phyloP scores from a whole-genome alignment of 305 asterid species.

The Coffea humblotiana region DNA sequence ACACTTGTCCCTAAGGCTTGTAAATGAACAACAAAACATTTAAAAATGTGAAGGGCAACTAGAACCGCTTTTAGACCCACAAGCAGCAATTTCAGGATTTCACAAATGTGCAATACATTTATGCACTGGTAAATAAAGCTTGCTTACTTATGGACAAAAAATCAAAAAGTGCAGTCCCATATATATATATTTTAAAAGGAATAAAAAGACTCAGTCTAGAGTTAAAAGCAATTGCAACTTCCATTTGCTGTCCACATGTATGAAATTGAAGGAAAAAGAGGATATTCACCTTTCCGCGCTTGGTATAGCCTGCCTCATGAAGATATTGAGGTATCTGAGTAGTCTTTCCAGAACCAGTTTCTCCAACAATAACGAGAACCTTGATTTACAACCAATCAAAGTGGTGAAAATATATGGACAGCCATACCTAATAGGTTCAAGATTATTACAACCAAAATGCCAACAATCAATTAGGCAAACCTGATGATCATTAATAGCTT shows the following conservation, averaged over 20 bases:
- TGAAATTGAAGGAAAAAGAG: neutral
- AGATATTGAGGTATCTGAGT: slow-evolving; percentile 97
- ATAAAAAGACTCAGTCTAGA: neutral
- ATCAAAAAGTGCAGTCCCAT: neutral
- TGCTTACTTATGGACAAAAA: neutral
- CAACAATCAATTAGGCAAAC: slow-evolving; percentile 28
- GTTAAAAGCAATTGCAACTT: neutral
- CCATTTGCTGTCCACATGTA: neutral
- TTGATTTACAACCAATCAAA: slow-evolving; percentile 13
- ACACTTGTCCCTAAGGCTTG: neutral
- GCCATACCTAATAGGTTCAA: neutral
- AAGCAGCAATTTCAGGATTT: neutral
- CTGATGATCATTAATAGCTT: slow-evolving; percentile 62
- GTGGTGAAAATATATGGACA: neutral
- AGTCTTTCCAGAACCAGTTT: slow-evolving; percentile 96
- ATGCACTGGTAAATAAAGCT: neutral
- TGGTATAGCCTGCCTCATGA: slow-evolving; percentile 89
- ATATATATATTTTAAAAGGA: neutral
- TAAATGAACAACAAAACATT: neutral
- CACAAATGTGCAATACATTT: neutral
- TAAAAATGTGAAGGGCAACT: neutral
- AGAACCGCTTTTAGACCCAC: neutral
- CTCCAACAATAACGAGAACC: slow-evolving; percentile 96
- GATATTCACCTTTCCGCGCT: slow-evolving; percentile 61
- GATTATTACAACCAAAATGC: slow-evolving; percentile 3